A percentile compares a stretch with the other conserved stretches of the same genome.
Conservation (phyloP, 345 rosid species). For the Hibiscus tridactylites region DNA sequence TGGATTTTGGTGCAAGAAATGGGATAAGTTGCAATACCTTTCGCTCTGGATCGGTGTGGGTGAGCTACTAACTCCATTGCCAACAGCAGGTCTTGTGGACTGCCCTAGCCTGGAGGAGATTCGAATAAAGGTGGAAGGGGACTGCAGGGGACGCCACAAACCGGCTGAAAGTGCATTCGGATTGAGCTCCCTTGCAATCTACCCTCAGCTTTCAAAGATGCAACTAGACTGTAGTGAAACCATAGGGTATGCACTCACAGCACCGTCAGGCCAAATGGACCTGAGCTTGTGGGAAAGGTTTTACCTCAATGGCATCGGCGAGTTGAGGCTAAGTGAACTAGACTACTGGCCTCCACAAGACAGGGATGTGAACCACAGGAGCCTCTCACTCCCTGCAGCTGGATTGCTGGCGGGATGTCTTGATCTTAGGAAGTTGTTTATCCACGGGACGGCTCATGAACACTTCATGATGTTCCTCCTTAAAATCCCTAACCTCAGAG, state of each 20-base stretch:
- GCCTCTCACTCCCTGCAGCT: slow-evolving; percentile 67
- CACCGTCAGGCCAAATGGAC: slow-evolving; percentile 80
- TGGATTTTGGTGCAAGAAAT: slow-evolving; percentile 34
- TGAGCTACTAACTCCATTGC: slow-evolving; percentile 54
- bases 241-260: slow-evolving; percentile 60
- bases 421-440: slow-evolving; percentile 71
- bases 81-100: slow-evolving; percentile 42
- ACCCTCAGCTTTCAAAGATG: slow-evolving; percentile 71
- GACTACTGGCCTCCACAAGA: slow-evolving; percentile 97
- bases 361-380: slow-evolving; percentile 76
- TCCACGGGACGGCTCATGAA: slow-evolving; percentile 88
- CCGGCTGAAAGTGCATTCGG: slow-evolving; percentile 55
- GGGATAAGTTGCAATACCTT: slow-evolving; percentile 61
- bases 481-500: slow-evolving; percentile 49
- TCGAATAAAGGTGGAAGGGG: slow-evolving; percentile 69
- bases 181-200: slow-evolving; percentile 44
- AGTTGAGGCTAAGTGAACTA: slow-evolving; percentile 50
- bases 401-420: slow-evolving; percentile 56
- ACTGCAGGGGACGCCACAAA: slow-evolving; percentile 56
- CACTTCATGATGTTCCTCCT: slow-evolving; percentile 85
- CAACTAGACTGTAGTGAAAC: slow-evolving; percentile 67
- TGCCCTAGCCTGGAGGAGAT: slow-evolving; percentile 89
- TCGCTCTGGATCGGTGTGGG: slow-evolving; percentile 79
- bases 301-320: slow-evolving; percentile 59
- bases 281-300: slow-evolving; percentile 88